Base-by-base conservation (phyloP, 2,329 filamentous ascomycete genomes). In the Aureobasidium namibiae region DNA sequence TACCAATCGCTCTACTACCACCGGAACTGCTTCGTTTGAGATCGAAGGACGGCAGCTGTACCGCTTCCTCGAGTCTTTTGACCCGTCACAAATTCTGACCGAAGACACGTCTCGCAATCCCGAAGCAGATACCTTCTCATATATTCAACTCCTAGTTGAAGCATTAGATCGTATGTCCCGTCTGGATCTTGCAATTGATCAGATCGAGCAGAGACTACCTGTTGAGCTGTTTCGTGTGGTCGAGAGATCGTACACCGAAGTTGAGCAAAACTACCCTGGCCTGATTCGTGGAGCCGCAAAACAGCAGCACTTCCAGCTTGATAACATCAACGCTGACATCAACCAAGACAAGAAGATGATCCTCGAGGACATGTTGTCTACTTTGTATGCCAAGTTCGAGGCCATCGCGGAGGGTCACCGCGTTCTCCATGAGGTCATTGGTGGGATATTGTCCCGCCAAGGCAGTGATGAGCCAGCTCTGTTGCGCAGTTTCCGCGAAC, bases 341-440 rank as follows among this genome's bases (percentile, higher is more conserved):
- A 67, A 71, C 41, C 61, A 64, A 50, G 85, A 92, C 75, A 83
- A 89, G 18, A 87, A 87, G 14, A 88, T 90, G 66, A 89, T 96
- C 29, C 87, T 99, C 50, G 89, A 94, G 64, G 94, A 99, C 68
- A 82, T 97, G 46, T 77, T 99, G 2, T 95, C 88, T 84, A 92
- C 90, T 0, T 74, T 99, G 0, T 99, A 95, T 71, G 92, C 92
- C 44, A 96, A 96, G 67, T 97, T 99, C 64, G 94, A 97, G 72
- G 90, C 94, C 8, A 97, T 99, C 65, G 90, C 91, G 4, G 95
- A 99, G 75, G 90, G 92, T 1, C 94, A 99, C 69, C 87, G 95
- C 42, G 87, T 96, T 0, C 85, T 97, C 60, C 91, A 97, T 72
- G 94, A 97, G 71, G 88, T 95, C 48, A 87, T 96, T 68, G 87